These are phyloP conservation scores for Carex littledalei DNA, from an alignment of 176 grass and related monocot species.

Conservation along the genomic window DNA sequence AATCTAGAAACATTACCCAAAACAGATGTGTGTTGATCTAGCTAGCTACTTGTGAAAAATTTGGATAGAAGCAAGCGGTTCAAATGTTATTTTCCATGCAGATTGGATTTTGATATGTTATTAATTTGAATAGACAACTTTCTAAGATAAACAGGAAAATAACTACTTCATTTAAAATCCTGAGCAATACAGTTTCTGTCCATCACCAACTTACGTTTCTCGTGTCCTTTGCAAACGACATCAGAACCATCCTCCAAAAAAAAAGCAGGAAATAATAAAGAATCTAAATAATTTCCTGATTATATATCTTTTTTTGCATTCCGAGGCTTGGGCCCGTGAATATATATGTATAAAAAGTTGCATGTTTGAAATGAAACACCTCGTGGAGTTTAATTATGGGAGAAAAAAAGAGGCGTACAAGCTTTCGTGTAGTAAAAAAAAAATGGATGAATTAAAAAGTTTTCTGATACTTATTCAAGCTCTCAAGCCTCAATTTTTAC, in stretches of 20 bases:
- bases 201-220: neutral
- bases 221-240: neutral
- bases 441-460: too few relatives aligned
- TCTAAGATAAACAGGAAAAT: neutral
- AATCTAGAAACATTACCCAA: neutral
- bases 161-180: neutral
- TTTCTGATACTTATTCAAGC: too few relatives aligned
- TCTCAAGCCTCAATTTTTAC: too few relatives aligned
- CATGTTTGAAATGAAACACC: too few relatives aligned
- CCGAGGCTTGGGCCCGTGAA: too few relatives aligned
- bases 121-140: neutral
- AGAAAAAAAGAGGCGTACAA: too few relatives aligned
- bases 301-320: too few relatives aligned
- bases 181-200: neutral
- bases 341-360: too few relatives aligned
- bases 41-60: neutral
- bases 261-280: neutral
- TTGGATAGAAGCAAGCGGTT: neutral
- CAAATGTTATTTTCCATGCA: constrained; percentile 13
- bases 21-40: neutral
- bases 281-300: neutral
- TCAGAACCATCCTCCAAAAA: neutral
- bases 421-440: too few relatives aligned
- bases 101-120: neutral
- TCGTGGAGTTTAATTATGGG: too few relatives aligned